Base-by-base conservation (phyloP, 2,329 filamentous ascomycete species). In the Neopestalotiopsis sp. region DNA sequence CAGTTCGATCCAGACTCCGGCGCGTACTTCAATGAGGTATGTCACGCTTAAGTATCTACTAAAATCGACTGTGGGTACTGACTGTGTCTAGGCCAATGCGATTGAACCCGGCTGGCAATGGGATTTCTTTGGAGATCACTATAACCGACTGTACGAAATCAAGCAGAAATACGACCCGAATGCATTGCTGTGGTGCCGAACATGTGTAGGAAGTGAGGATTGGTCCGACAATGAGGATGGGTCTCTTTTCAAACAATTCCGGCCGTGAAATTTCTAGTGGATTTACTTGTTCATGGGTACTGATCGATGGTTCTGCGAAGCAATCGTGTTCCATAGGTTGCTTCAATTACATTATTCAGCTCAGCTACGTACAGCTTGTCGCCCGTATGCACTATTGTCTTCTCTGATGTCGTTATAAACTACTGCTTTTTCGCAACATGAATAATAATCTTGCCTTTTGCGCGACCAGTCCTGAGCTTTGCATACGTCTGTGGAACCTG, bases 401-500 rank as follows among this genome's bases (percentile, higher is more conserved):
- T 28, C 24, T 28, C 3, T 3, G 4, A 28, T 28, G 24, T 28
- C 24, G 3, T 28, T 28, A 28, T 28, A 0, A 3, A 28, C 24
- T 28, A 28, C 24, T 28, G 24, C 24, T 4, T 28, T 28, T 28
- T 28, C 1, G 24, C 24, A 28, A 28, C 24, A 1, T 28, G 24
- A 30, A 61, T n/a, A 1, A 61, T n/a, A 20, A 52, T 64, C 1
- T 64, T 52, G 6, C 61, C 61, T 14, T 5, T 20, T 1, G 34
- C 34, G 20, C 40, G 38, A 4, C 61, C 61, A 1, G 34, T 42
- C 10, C n/a, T 64, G 1, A 52, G 34, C 38, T 64, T 64, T 10
- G 13, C 10, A 12, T 24, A 65, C 1, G 88, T 89, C 72, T 84
- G 81, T 0, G 83, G 81, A 1, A 82, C 84, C 68, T 90, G 82